Evolutionary conservation across 495 filamentous ascomycete genomes (phyloP).

Genomic region (Bacidia gigantensis): DNA sequence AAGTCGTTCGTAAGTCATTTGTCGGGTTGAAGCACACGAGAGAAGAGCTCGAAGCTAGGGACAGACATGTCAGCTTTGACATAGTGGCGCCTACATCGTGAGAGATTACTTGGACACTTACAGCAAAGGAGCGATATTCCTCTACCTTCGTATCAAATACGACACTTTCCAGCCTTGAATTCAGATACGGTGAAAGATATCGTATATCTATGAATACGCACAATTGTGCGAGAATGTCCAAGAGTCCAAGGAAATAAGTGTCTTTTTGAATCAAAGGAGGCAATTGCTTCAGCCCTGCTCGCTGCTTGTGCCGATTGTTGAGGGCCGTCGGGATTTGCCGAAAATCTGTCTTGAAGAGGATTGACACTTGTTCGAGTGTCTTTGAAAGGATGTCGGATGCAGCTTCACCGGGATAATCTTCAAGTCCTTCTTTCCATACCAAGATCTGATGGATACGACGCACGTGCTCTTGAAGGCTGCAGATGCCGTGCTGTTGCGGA

Average conservation of each 20-base stretch:
- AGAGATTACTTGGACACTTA: background rate
- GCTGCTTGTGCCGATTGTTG: background rate
- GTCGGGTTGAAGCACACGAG: background rate
- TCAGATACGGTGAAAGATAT: background rate
- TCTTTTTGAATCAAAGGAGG: background rate
- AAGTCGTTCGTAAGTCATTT: background rate
- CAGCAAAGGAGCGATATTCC: conserved; percentile 11
- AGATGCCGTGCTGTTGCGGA: background rate
- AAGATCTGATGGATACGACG: background rate
- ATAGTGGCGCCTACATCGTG: rapidly evolving
- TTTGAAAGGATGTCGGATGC: background rate
- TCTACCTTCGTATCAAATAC: background rate
- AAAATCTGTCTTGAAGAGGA: background rate
- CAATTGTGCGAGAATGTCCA: background rate
- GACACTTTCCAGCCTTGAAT: background rate
- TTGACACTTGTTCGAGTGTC: background rate
- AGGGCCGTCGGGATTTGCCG: background rate
- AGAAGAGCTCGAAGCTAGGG: background rate
- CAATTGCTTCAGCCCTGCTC: background rate
- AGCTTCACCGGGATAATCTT: background rate
- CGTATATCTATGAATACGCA: background rate
- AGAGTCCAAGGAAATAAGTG: background rate
- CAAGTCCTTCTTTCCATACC: background rate
- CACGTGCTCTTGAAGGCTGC: conserved; percentile 3
- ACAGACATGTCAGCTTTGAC: too few relatives aligned